Evolutionary conservation across 768 basidiomycete species (phyloP), one percentile per base, ranked within the genome.

Genomic region (Leucocoprinus birnbaumii): DNA sequence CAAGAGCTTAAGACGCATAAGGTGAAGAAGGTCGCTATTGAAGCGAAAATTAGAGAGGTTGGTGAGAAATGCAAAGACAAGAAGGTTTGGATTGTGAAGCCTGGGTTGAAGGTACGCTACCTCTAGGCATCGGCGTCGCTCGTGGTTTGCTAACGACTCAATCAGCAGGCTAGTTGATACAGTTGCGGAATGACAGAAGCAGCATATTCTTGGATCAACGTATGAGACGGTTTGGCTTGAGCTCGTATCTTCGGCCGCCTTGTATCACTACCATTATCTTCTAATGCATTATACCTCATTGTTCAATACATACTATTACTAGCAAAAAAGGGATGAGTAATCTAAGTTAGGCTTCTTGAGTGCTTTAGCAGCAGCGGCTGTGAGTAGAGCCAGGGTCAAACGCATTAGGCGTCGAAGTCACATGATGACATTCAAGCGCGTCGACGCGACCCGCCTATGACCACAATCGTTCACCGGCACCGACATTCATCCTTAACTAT

Each of bases 11-110:
- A 81, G 27, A 68, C 66, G n/a, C 72, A 87, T 59, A 86, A 85
- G 54, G 80, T 92, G 58, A 91, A 87, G 74, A 94, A 93, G 77
- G 88, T 85, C 48, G 83, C 89, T 3, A 84, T 94, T 43, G 89
- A 91, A 67, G 84, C 83, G 2, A 93, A 93, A 66, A 75, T 94
- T 35, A 76, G 80, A 44, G 89, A 92, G 67, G 79, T 92, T 11
- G 77, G 82, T 14, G 87, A 86, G 69, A 92, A 89, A 64, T 85
- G 81, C 61, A 87, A 81, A 65, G 80, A 83, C 55, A 83, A 77
- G 71, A 89, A 82, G 65, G 68, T 84, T 56, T 94, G 92, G 92
- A 69, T 86, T 31, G 75, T 93, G 26, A 87, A 84, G 61, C 68
- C 75, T 48, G 58, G 62, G 43, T 48, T 71, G 48, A 58, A 66